These are phyloP conservation scores for Fusarium zealandicum DNA, from an alignment of 2,329 filamentous ascomycete species.

Conservation along the genomic window DNA sequence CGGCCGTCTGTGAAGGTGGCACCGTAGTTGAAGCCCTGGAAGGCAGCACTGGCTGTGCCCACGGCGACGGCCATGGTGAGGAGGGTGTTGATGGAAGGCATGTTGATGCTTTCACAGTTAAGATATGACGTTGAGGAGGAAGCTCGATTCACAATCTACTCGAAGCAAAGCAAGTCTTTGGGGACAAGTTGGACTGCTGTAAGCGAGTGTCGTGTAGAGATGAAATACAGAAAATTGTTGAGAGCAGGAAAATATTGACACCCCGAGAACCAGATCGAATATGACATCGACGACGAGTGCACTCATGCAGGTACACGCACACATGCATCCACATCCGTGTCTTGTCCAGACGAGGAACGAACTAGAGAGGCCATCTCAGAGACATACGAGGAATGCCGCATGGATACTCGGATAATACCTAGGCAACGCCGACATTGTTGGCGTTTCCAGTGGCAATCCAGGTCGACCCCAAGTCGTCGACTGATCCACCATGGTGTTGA, in stretches of 20 bases:
- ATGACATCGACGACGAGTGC: constrained; percentile 13
- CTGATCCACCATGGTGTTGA: constrained; percentile 8
- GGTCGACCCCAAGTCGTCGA: constrained; percentile 17
- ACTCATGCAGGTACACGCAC: constrained; percentile 26
- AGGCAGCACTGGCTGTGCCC: constrained; percentile 48
- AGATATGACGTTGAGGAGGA: neutral
- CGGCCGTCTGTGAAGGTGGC: constrained; percentile 66
- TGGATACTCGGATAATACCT: constrained; percentile 17
- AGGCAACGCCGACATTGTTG: neutral
- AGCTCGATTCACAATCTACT: neutral
- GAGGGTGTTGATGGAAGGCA: constrained; percentile 45
- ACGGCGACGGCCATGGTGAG: constrained; percentile 47
- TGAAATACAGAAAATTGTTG: neutral
- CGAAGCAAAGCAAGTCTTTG: neutral
- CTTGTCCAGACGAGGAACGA: neutral
- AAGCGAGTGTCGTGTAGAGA: constrained; percentile 27
- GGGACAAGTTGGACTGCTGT: neutral
- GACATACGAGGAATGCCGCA: neutral
- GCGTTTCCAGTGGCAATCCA: constrained; percentile 13
- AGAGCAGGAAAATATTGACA: constrained; percentile 1
- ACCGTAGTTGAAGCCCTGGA: constrained; percentile 79
- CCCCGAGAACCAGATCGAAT: constrained; percentile 1
- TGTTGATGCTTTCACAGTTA: constrained; percentile 27
- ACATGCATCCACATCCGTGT: constrained; percentile 10
- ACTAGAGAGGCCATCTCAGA: neutral